Conservation (phyloP, 140 eudicot species). For the Senecio squalidus region DNA sequence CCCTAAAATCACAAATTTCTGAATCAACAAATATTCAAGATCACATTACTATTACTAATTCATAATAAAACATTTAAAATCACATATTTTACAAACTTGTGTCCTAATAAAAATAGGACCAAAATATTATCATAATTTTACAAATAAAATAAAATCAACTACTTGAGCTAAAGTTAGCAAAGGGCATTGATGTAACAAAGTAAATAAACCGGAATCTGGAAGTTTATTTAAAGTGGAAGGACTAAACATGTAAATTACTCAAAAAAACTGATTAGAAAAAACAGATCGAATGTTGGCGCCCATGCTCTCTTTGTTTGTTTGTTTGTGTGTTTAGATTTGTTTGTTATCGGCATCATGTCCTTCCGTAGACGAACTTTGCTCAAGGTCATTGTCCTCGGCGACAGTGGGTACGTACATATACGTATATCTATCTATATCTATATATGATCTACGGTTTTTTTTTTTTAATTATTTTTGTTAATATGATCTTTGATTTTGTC, state of each 20-base stretch:
- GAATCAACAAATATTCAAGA: too few species aligned
- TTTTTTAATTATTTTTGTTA: background rate
- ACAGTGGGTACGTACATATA: conserved; percentile 53
- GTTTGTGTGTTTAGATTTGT: background rate
- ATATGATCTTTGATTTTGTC: conserved; percentile 12
- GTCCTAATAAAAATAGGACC: too few species aligned
- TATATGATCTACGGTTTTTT: background rate
- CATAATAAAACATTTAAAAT: too few species aligned
- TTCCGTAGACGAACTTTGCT: conserved; percentile 70
- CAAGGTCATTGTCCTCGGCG: conserved; percentile 90
- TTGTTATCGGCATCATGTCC: conserved; percentile 28
- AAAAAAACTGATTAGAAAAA: conserved; percentile 7
- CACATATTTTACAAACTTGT: too few species aligned
- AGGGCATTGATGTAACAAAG: too few species aligned
- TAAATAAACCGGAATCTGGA: background rate
- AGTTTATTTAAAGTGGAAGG: background rate
- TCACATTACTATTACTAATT: too few species aligned
- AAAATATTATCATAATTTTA: too few species aligned
- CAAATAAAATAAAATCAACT: too few species aligned
- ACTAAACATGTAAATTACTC: background rate
- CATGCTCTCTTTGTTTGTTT: background rate
- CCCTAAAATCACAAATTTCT: too few species aligned
- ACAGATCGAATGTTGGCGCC: conserved; percentile 26
- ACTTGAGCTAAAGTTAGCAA: too few species aligned
- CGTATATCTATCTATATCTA: background rate